Conservation (phyloP, 345 rosid species). For the Pugionium dolabratum region DNA sequence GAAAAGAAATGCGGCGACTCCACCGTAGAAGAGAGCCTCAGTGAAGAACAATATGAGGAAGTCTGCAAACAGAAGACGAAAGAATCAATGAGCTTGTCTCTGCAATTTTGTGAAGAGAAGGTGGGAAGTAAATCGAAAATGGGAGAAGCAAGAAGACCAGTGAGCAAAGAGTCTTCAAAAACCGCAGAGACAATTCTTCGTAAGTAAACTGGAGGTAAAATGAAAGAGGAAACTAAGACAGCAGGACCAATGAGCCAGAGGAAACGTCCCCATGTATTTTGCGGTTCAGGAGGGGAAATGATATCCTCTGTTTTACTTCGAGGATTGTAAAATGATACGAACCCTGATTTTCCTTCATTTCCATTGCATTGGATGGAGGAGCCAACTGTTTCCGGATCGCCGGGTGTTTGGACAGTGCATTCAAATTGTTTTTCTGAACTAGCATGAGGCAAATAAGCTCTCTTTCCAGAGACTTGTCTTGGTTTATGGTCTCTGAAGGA, state of each 20-base stretch:
- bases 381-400: constrained; percentile 42
- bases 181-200: constrained; percentile 72
- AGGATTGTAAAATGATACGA: constrained; percentile 70
- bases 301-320: constrained; percentile 50
- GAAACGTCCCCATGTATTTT: constrained; percentile 53
- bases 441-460: constrained; percentile 43
- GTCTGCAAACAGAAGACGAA: constrained; percentile 54
- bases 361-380: constrained; percentile 49
- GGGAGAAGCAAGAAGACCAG: constrained; percentile 52
- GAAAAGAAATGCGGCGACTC: constrained; percentile 74
- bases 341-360: constrained; percentile 72
- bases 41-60: constrained; percentile 96
- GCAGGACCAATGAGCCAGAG: constrained; percentile 88
- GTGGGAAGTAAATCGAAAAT: not conserved
- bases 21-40: constrained; percentile 94
- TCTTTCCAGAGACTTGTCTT: constrained; percentile 40
- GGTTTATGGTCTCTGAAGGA: constrained; percentile 37
- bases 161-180: constrained; percentile 90
- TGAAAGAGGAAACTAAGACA: constrained; percentile 87
- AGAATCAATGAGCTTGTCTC: not conserved
- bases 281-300: constrained; percentile 34
- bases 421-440: constrained; percentile 50
- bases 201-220: constrained; percentile 82
- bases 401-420: constrained; percentile 42
- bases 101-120: not conserved